phyloP scores from a whole-genome alignment of 208 protist genomes.

The Herpetomonas tarakana region DNA sequence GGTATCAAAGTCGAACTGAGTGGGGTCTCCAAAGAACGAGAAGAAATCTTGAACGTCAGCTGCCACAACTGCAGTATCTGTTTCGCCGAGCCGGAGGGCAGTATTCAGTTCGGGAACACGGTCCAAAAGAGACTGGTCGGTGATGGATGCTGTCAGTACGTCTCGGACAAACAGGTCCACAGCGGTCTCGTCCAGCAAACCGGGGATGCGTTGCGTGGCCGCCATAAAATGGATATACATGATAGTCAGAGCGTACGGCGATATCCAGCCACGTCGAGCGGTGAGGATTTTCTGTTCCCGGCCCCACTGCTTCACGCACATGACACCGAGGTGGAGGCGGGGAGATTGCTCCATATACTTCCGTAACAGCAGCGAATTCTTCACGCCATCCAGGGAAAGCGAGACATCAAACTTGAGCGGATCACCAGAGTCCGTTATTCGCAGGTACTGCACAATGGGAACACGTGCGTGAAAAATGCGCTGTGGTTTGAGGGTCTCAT shows the following conservation, averaged over 20 bases:
- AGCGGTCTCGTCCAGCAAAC: conserved; percentile 39
- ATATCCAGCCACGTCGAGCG: conserved; percentile 75
- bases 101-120: conserved; percentile 21
- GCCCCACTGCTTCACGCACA: conserved; percentile 73
- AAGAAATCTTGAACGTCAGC: conserved; percentile 62
- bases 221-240: conserved; percentile 81
- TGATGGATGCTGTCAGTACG: no score
- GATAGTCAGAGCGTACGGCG: conserved; percentile 78
- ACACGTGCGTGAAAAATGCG: conserved; percentile 76
- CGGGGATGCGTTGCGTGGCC: conserved; percentile 21
- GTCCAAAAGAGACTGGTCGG: conserved; percentile 6
- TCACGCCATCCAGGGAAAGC: conserved; percentile 60
- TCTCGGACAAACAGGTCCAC: no score
- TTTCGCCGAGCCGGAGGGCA: conserved; percentile 23
- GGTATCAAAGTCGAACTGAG: conserved; percentile 65
- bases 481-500: conserved; percentile 34
- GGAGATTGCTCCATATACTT: conserved; percentile 61
- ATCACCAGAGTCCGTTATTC: conserved; percentile 1
- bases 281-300: conserved; percentile 58
- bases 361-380: conserved; percentile 68
- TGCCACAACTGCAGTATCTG: conserved; percentile 23
- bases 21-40: conserved; percentile 38
- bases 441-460: conserved; percentile 50
- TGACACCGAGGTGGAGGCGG: conserved; percentile 41
- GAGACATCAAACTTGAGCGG: conserved; percentile 71